Evolutionary conservation across 805 yeast genomes (phyloP).

Genomic region (Lipomyces yamadae): DNA sequence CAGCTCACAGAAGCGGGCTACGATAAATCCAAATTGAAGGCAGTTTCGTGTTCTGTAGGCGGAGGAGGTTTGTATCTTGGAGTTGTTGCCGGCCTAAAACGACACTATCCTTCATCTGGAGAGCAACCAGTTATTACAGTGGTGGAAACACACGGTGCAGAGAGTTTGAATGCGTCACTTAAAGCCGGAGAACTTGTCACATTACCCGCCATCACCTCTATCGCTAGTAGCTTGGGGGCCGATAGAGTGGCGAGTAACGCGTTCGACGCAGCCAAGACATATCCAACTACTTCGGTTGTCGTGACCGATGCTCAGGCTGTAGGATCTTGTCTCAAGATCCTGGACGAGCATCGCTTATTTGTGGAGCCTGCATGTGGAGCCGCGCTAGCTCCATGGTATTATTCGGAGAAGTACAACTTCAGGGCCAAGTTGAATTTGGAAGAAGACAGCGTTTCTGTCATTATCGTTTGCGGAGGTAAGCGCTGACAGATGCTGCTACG

Average conservation of each 20-base stretch:
- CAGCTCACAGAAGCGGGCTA: constrained; percentile 64
- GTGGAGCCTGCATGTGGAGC: constrained; percentile 81
- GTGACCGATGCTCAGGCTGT: constrained; percentile 63
- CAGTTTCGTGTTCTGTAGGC: constrained; percentile 90
- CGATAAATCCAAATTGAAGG: constrained; percentile 57
- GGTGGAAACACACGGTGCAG: constrained; percentile 67
- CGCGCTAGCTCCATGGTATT: constrained; percentile 54
- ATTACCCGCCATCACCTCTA: constrained; percentile 52
- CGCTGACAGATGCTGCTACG: not conserved
- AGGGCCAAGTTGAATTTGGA: not conserved
- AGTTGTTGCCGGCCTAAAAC: constrained; percentile 77
- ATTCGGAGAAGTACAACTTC: not conserved
- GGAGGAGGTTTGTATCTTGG: constrained; percentile 97
- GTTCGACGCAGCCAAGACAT: constrained; percentile 52
- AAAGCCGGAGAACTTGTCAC: constrained; percentile 52
- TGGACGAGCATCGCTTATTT: constrained; percentile 55
- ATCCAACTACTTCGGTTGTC: constrained; percentile 51
- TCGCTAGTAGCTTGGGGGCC: constrained; percentile 71
- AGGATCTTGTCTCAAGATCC: constrained; percentile 56
- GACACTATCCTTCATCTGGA: constrained; percentile 48
- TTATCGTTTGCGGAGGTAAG: constrained; percentile 33
- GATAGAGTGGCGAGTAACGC: constrained; percentile 59
- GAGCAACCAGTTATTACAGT: constrained; percentile 48
- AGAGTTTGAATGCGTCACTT: constrained; percentile 60
- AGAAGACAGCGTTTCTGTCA: constrained; percentile 18